Evolutionary conservation across 2,329 filamentous ascomycete species (phyloP).

Genomic region (Epichloe bromicola): DNA sequence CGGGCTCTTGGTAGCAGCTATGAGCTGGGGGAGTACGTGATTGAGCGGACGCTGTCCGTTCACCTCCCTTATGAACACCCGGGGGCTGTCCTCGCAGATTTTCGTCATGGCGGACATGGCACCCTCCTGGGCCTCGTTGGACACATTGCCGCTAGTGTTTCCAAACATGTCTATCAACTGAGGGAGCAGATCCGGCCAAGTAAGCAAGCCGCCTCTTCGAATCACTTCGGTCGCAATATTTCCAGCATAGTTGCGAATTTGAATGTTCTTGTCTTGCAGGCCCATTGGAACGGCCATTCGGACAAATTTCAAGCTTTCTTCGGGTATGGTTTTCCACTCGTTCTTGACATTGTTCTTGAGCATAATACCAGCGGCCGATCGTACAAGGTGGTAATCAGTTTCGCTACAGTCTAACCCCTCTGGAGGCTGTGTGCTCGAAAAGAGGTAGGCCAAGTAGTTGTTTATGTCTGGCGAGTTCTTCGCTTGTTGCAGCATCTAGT

Average conservation of each 20-base stretch:
- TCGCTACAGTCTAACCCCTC: slow-evolving; percentile 44
- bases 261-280: slow-evolving; percentile 66
- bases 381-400: slow-evolving; percentile 59
- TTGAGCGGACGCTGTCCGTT: slow-evolving; percentile 78
- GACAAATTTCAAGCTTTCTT: slow-evolving; percentile 61
- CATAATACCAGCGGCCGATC: slow-evolving; percentile 83
- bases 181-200: slow-evolving; percentile 82
- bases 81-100: slow-evolving; percentile 93
- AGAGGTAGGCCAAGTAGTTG: slow-evolving; percentile 90
- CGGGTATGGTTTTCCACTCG: slow-evolving; percentile 63
- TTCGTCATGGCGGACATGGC: slow-evolving; percentile 88
- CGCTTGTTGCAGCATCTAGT: slow-evolving; percentile 83
- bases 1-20: slow-evolving; percentile 70
- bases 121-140: slow-evolving; percentile 70
- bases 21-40: slow-evolving; percentile 84
- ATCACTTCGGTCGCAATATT: slow-evolving; percentile 92
- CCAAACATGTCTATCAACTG: slow-evolving; percentile 68
- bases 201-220: slow-evolving; percentile 67
- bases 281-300: slow-evolving; percentile 66
- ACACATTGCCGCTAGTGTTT: slow-evolving; percentile 55
- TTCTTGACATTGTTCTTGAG: slow-evolving; percentile 84
- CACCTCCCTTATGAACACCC: slow-evolving; percentile 74
- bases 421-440: slow-evolving; percentile 56
- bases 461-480: slow-evolving; percentile 84
- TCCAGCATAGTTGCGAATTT: slow-evolving; percentile 80